Base-by-base conservation (phyloP, 2,329 filamentous ascomycete genomes). In the Aureobasidium sp. region DNA sequence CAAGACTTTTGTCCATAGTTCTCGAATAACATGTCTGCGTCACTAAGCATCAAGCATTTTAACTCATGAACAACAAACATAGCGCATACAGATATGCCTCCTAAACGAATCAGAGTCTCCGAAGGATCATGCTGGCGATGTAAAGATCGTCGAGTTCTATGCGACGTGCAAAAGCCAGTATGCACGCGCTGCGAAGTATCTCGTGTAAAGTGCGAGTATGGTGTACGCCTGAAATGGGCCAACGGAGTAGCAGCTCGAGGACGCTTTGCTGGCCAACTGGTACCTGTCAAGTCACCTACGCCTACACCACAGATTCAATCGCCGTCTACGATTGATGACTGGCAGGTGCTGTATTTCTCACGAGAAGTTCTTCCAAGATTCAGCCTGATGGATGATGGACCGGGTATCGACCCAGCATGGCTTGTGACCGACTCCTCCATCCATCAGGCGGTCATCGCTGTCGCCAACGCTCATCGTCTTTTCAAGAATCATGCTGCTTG, bases 111-210 rank as follows among this genome's bases (percentile, higher is more conserved):
- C 39, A 42, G 52, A 56, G 27, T 42, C 8, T 56, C 39, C 17
- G 52, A 56, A 44, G 37, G 52, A 20, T 56, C 52, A 27, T 56
- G 52, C 52, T 44, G 52, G 52, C 37, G 52, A 34, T 56, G 52
- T 17, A 56, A 56, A 17, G 52, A 56, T 17, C 37, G 52, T 32
- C 52, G 52, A n/a, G 52, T 56, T 8, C 17, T 56, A 5, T 56
- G 52, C 52, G 52, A 56, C 13, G 39, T 44, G 17, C 42, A 44
- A 17, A 56, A 42, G 26, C 52, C 52, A 34, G 27, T 44, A 20
- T 56, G 52, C 36, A 44, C 37, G 10, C 37, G 52, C 5, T 56
- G 52, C 15, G 39, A 44, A 7, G 23, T 10, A 23, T 39, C 52
- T 10, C 39, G 39, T 15, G 13, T 9, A 8, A 56, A 56, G 15